A percentile compares a stretch with the other conserved stretches of the same genome.
These are phyloP conservation scores for Brassica hybrid DNA, from an alignment of 441 rosid genomes.

Conservation along the genomic window DNA sequence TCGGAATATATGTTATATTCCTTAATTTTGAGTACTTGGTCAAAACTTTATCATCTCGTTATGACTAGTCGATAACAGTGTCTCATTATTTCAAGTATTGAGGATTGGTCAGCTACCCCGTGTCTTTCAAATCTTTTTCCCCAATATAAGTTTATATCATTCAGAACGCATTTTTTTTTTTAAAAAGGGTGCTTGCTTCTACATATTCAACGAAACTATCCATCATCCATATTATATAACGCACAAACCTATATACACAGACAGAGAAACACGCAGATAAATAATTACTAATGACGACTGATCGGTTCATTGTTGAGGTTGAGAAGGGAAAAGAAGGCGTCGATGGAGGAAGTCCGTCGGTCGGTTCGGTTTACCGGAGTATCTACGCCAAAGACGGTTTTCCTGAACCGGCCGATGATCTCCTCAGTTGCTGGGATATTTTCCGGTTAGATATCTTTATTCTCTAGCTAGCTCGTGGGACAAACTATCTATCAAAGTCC, in stretches of 20 bases:
- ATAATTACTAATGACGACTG: conserved; percentile 45
- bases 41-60: background rate
- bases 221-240: background rate
- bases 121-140: background rate
- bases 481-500: conserved; percentile 1
- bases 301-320: conserved; percentile 60
- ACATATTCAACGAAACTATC: conserved; percentile 1
- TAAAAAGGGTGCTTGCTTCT: background rate
- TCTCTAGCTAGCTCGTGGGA: conserved; percentile 1
- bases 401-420: conserved; percentile 64
- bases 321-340: conserved; percentile 66
- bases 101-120: conserved; percentile 31
- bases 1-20: background rate
- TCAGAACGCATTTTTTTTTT: conserved; percentile 3
- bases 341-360: conserved; percentile 62
- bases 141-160: conserved; percentile 5
- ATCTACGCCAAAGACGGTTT: conserved; percentile 78
- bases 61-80: background rate
- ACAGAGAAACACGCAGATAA: background rate
- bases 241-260: background rate
- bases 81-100: background rate
- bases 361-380: conserved; percentile 85
- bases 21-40: background rate
- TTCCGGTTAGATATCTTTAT: conserved; percentile 57
- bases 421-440: conserved; percentile 86